These are phyloP conservation scores for Backusella macrospora DNA, from an alignment of 192 early-diverging fungal species.

Conservation along the genomic window DNA sequence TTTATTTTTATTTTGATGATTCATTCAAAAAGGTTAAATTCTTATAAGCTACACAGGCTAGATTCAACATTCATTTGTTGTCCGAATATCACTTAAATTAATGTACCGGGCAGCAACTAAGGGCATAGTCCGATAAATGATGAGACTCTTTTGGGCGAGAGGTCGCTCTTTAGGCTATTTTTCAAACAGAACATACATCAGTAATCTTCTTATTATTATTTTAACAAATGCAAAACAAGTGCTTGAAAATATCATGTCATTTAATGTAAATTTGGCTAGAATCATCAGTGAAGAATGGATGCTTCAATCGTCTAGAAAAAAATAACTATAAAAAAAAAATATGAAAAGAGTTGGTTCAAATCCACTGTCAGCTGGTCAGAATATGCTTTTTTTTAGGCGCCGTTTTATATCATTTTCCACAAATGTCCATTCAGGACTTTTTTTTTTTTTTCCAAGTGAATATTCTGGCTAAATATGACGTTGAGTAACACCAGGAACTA, in stretches of 20 bases:
- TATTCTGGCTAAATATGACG: background rate
- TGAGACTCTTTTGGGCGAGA: background rate
- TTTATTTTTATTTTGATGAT: too few relatives aligned
- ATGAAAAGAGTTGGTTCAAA: background rate
- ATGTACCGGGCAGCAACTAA: background rate
- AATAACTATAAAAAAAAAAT: background rate
- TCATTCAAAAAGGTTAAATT: background rate
- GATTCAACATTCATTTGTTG: background rate
- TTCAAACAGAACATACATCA: background rate
- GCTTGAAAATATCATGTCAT: background rate
- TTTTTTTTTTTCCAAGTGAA: constrained; percentile 1
- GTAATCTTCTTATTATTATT: background rate
- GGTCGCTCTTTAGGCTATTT: background rate
- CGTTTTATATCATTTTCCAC: background rate
- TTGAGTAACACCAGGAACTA: background rate
- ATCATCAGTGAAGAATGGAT: background rate
- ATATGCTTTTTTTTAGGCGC: background rate
- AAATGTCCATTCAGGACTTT: background rate
- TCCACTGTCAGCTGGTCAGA: background rate
- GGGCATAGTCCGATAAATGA: background rate
- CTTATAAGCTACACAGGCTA: background rate
- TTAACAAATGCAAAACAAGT: background rate
- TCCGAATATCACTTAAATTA: constrained; percentile 1
- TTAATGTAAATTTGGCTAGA: background rate
- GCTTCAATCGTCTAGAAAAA: background rate